These are phyloP conservation scores for Penicillium sp. DNA, from an alignment of 2,329 filamentous ascomycete genomes.

Conservation along the genomic window DNA sequence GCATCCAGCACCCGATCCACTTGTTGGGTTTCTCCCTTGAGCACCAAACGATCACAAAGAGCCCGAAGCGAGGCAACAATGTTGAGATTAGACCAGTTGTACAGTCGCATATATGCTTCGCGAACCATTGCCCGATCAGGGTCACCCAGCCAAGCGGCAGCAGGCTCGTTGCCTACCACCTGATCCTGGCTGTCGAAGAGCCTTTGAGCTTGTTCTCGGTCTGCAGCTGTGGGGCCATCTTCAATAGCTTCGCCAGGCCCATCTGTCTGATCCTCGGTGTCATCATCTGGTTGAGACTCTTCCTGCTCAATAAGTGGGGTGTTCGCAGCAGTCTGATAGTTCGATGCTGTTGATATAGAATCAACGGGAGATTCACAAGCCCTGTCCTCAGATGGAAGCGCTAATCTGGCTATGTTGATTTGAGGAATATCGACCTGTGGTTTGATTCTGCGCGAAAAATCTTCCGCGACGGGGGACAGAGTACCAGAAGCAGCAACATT, in stretches of 20 bases:
- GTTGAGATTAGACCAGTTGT: conserved; percentile 79
- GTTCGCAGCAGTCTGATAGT: conserved; percentile 48
- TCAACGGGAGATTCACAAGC: conserved; percentile 32
- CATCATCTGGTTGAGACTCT: conserved; percentile 23
- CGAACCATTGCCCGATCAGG: conserved; percentile 55
- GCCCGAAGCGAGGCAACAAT: conserved; percentile 75
- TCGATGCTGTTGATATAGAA: conserved; percentile 42
- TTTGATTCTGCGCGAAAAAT: conserved; percentile 25
- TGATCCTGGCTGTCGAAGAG: conserved; percentile 81
- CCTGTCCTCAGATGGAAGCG: conserved; percentile 25
- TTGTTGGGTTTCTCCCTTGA: conserved; percentile 93
- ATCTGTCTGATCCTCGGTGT: conserved; percentile 20
- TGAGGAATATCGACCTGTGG: conserved; percentile 23
- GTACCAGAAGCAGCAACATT: conserved; percentile 16
- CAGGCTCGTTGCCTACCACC: conserved; percentile 73
- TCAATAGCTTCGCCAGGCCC: conserved; percentile 19
- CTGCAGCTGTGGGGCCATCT: conserved; percentile 57
- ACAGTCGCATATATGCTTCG: conserved; percentile 86
- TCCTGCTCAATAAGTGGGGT: conserved; percentile 40
- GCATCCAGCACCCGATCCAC: conserved; percentile 91
- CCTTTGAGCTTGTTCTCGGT: conserved; percentile 73
- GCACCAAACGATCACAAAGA: conserved; percentile 75
- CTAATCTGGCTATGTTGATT: conserved; percentile 28
- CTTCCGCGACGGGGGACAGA: conserved; percentile 32
- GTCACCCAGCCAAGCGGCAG: conserved; percentile 81